phyloP scores from a whole-genome alignment of 495 filamentous ascomycete genomes.

The Symbiotaphrina buchneri region DNA sequence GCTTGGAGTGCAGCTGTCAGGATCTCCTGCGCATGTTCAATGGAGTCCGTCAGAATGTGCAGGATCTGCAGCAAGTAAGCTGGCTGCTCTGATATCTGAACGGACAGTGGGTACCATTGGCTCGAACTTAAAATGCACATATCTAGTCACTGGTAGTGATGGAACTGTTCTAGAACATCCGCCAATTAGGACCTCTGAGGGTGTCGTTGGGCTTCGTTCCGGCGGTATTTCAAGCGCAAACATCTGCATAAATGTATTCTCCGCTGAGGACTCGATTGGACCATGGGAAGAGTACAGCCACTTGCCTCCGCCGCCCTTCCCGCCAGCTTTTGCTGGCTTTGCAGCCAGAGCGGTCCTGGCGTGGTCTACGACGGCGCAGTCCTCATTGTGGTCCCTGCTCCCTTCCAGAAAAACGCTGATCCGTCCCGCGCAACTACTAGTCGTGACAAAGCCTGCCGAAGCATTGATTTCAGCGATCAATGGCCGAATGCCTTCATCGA shows the following conservation, averaged over 20 bases:
- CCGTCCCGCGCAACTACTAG: constrained; percentile 75
- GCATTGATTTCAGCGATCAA: constrained; percentile 57
- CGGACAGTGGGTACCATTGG: constrained; percentile 45
- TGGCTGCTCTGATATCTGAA: neutral
- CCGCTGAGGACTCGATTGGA: constrained; percentile 19
- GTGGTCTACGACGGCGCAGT: constrained; percentile 5
- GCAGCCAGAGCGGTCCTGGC: constrained; percentile 3
- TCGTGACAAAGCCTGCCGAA: constrained; percentile 55
- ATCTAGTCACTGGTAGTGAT: too few species aligned
- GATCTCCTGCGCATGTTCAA: constrained; percentile 44
- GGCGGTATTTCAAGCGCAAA: constrained; percentile 10
- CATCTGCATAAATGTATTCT: constrained; percentile 1
- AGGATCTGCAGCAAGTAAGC: constrained; percentile 38
- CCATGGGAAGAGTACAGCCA: constrained; percentile 85
- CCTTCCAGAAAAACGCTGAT: constrained; percentile 77
- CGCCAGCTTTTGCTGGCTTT: constrained; percentile 33
- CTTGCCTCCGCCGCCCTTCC: constrained; percentile 57
- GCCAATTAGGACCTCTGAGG: too few species aligned
- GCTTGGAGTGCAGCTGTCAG: constrained; percentile 51
- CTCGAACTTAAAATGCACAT: constrained; percentile 83
- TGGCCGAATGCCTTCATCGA: constrained; percentile 54
- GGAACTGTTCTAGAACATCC: neutral
- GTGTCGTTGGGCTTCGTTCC: constrained; percentile 13
- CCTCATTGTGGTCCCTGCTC: constrained; percentile 18
- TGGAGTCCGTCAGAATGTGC: constrained; percentile 57